These are phyloP conservation scores for Lactarius hatsudake DNA, from an alignment of 768 basidiomycete genomes.

Conservation along the genomic window DNA sequence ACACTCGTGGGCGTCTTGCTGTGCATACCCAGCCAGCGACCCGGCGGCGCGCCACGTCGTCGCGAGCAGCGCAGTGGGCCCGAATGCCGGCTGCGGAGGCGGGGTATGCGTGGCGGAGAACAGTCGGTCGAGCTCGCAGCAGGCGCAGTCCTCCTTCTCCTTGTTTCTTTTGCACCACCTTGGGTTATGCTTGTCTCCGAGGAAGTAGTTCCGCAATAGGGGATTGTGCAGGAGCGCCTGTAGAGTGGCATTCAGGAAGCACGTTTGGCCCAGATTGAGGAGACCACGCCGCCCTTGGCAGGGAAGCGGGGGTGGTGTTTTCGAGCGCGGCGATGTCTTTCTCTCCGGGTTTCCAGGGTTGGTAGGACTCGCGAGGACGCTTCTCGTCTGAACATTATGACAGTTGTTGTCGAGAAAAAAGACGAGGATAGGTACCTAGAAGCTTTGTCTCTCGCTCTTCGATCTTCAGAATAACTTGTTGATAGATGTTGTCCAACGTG, in stretches of 20 bases:
- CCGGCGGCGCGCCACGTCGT: conserved; percentile 78
- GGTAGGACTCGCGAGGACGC: conserved; percentile 46
- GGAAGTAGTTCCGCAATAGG: conserved; percentile 81
- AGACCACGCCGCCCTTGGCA: conserved; percentile 87
- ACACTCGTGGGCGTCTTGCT: conserved; percentile 92
- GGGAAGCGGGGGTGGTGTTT: conserved; percentile 48
- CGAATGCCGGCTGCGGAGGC: conserved; percentile 51
- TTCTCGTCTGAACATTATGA: conserved; percentile 31
- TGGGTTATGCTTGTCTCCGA: conserved; percentile 85
- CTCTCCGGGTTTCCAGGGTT: conserved; percentile 46
- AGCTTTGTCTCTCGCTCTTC: conserved; percentile 65
- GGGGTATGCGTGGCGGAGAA: conserved; percentile 67
- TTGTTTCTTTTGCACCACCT: conserved; percentile 58
- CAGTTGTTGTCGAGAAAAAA: conserved; percentile 29
- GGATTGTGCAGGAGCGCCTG: conserved; percentile 91
- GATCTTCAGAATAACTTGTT: conserved; percentile 44
- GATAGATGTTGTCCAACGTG: conserved; percentile 46
- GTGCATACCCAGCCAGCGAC: conserved; percentile 87
- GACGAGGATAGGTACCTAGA: conserved; percentile 43
- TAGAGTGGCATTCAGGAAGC: conserved; percentile 89
- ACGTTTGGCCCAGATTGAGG: conserved; percentile 88
- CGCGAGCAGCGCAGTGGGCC: conserved; percentile 78
- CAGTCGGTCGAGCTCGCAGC: conserved; percentile 90
- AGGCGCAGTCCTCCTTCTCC: conserved; percentile 63
- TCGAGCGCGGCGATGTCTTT: conserved; percentile 47